Conservation (phyloP, 2,329 filamentous ascomycete genomes). For the Ophiostoma triangulosporum region DNA sequence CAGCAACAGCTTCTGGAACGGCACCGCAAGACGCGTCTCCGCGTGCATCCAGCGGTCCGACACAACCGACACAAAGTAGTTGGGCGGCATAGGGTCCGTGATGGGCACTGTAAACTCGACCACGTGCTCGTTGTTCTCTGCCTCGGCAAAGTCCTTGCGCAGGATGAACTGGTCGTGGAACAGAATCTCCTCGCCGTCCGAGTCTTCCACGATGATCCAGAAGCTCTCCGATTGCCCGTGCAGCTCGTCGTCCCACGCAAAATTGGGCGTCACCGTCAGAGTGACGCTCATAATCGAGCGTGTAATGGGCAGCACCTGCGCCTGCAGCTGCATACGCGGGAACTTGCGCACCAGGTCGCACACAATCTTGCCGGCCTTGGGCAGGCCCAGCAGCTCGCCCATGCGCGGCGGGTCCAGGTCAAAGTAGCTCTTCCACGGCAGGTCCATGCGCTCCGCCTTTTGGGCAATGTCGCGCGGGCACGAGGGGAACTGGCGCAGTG, state of each 20-base stretch:
- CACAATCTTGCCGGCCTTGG: slow-evolving; percentile 73
- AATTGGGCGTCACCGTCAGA: slow-evolving; percentile 82
- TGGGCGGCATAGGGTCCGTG: slow-evolving; percentile 93
- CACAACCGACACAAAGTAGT: slow-evolving; percentile 92
- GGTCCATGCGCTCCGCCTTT: slow-evolving; percentile 89
- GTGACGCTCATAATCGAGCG: slow-evolving; percentile 85
- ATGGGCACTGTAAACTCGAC: slow-evolving; percentile 96
- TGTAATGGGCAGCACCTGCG: slow-evolving; percentile 88
- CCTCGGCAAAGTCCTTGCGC: slow-evolving; percentile 72
- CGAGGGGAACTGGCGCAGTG: slow-evolving; percentile 73
- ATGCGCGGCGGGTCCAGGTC: slow-evolving; percentile 92
- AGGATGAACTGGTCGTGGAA: slow-evolving; percentile 92
- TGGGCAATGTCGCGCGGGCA: slow-evolving; percentile 77
- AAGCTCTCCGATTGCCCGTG: slow-evolving; percentile 86
- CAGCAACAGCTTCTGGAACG: slow-evolving; percentile 87
- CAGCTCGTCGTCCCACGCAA: slow-evolving; percentile 83
- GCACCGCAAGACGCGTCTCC: slow-evolving; percentile 82
- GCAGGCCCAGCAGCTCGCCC: slow-evolving; percentile 80
- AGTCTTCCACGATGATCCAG: slow-evolving; percentile 96
- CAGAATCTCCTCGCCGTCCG: slow-evolving; percentile 88
- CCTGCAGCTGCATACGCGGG: slow-evolving; percentile 81
- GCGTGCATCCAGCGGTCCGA: slow-evolving; percentile 98
- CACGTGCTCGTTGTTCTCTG: slow-evolving; percentile 82
- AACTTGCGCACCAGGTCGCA: slow-evolving; percentile 85
- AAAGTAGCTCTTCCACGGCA: slow-evolving; percentile 87